Evolutionary conservation across 345 rosid species (phyloP).

Genomic region (Hibiscus mutabilis): DNA sequence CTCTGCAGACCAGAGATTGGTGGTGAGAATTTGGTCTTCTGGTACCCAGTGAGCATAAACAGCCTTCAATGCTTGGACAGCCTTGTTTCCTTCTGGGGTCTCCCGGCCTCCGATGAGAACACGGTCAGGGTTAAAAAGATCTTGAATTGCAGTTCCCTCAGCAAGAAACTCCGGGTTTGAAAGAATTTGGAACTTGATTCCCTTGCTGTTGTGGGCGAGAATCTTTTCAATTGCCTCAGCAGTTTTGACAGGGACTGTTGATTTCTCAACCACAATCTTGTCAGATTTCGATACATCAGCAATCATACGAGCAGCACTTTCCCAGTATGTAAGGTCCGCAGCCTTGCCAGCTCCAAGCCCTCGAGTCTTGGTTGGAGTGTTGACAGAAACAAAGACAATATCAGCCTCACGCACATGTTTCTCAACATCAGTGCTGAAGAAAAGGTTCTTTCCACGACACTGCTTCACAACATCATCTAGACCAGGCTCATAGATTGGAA

Average conservation of each 20-base stretch:
- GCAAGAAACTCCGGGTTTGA: background rate
- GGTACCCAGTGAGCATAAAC: constrained; percentile 23
- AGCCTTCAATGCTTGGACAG: constrained; percentile 66
- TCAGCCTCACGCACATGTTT: constrained; percentile 76
- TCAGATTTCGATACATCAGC: constrained; percentile 85
- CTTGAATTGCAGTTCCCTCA: background rate
- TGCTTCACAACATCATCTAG: constrained; percentile 73
- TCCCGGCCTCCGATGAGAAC: constrained; percentile 49
- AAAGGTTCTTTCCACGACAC: constrained; percentile 81
- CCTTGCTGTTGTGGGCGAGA: constrained; percentile 7
- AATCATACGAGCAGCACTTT: constrained; percentile 90
- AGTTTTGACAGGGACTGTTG: constrained; percentile 91
- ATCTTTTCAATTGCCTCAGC: constrained; percentile 93
- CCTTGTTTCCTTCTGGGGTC: constrained; percentile 78
- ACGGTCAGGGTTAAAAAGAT: constrained; percentile 4
- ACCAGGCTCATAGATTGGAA: constrained; percentile 92
- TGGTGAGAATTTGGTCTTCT: constrained; percentile 26
- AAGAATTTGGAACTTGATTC: background rate
- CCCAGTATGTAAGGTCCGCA: constrained; percentile 95
- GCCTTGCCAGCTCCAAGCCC: constrained; percentile 97
- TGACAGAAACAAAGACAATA: constrained; percentile 85
- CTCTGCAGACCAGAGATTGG: constrained; percentile 95
- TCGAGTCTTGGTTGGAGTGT: constrained; percentile 82
- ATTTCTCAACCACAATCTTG: constrained; percentile 91
- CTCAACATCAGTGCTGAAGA: constrained; percentile 91